Conservation (phyloP, 129 eudicot genomes). For the Gnaphalium uliginosum region DNA sequence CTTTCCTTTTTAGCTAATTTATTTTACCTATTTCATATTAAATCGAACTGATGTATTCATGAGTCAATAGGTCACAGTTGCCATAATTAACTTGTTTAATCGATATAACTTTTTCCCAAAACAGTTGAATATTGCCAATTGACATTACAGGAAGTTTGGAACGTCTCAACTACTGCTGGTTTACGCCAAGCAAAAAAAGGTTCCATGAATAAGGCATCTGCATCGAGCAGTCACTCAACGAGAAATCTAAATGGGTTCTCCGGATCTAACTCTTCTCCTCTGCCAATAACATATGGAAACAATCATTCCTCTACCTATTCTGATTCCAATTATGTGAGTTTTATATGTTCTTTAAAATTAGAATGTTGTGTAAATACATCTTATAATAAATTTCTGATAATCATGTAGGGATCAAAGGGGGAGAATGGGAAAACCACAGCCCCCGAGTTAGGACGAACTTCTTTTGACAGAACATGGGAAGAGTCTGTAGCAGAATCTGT, state of each 20-base stretch:
- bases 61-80: not conserved
- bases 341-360: not conserved
- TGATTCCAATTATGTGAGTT: conserved; percentile 70
- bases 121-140: conserved; percentile 9
- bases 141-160: conserved; percentile 78
- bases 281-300: conserved; percentile 42
- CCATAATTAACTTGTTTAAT: not conserved
- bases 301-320: conserved; percentile 38
- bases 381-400: conserved; percentile 11
- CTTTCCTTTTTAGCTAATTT: not conserved
- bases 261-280: conserved; percentile 48
- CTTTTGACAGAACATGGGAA: conserved; percentile 93
- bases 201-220: conserved; percentile 57
- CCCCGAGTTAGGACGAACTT: conserved; percentile 74
- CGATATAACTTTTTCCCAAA: not conserved
- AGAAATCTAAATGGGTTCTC: conserved; percentile 61
- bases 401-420: conserved; percentile 59
- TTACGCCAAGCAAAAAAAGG: conserved; percentile 80
- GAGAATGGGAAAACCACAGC: conserved; percentile 52
- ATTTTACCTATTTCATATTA: not conserved
- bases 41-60: not conserved
- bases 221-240: conserved; percentile 51
- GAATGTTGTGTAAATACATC: conserved; percentile 4
- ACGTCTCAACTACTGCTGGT: conserved; percentile 96
- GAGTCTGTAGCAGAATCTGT: conserved; percentile 91